phyloP scores from a whole-genome alignment of 768 basidiomycete species.

The Cystofilobasidium bisporidii region DNA sequence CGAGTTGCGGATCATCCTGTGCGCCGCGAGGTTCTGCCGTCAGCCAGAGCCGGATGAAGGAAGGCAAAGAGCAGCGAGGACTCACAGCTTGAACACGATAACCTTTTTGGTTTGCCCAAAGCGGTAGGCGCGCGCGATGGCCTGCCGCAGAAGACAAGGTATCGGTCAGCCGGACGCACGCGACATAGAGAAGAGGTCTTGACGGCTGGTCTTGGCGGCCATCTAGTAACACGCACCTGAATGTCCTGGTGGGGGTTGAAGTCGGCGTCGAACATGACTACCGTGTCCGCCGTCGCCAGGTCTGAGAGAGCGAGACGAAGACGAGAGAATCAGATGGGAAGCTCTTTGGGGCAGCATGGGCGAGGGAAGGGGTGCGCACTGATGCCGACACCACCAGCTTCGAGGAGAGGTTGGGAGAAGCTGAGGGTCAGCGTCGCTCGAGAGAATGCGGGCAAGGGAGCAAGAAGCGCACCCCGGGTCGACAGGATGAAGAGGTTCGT shows the following conservation, averaged over 20 bases:
- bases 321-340: not conserved
- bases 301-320: slow-evolving; percentile 2
- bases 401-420: not conserved
- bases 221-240: slow-evolving; percentile 3
- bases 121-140: slow-evolving; percentile 86
- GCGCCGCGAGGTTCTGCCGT: too few relatives aligned
- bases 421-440: slow-evolving; percentile 34
- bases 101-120: slow-evolving; percentile 88
- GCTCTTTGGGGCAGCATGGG: not conserved
- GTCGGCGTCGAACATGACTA: slow-evolving; percentile 69
- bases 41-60: not conserved
- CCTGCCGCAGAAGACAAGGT: slow-evolving; percentile 48
- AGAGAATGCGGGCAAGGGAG: too few relatives aligned
- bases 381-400: slow-evolving; percentile 45
- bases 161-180: too few relatives aligned
- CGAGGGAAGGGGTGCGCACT: slow-evolving; percentile 43
- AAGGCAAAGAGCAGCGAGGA: not conserved
- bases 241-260: slow-evolving; percentile 53
- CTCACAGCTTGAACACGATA: slow-evolving; percentile 72
- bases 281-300: slow-evolving; percentile 30
- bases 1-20: slow-evolving; percentile 73
- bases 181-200: not conserved
- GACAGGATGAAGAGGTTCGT: slow-evolving; percentile 84
- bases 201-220: not conserved
- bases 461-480: slow-evolving; percentile 62